Evolutionary conservation across 1,284 basidiomycete species (phyloP).

Genomic region (Porogramme epimiltina): DNA sequence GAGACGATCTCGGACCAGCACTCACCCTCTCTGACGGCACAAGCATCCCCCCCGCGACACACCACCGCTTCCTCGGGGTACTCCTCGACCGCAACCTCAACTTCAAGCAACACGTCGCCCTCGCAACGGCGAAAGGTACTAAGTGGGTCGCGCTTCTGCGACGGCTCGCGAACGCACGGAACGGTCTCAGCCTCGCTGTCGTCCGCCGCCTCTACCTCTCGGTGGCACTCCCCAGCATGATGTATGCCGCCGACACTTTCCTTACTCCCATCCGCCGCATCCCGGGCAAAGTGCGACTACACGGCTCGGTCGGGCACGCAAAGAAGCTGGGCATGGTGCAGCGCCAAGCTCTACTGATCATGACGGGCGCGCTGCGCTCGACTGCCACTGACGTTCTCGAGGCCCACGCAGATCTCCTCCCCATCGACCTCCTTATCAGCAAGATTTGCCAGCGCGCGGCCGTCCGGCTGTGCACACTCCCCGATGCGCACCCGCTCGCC

Average conservation of each 20-base stretch:
- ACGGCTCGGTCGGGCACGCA: slow-evolving; percentile 12
- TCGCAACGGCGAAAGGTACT: slow-evolving; percentile 34
- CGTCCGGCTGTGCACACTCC: slow-evolving; percentile 34
- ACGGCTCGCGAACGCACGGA: slow-evolving; percentile 20
- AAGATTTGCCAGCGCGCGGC: slow-evolving; percentile 30
- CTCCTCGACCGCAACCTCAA: slow-evolving; percentile 36
- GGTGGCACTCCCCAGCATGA: slow-evolving; percentile 35
- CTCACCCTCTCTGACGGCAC: slow-evolving; percentile 7
- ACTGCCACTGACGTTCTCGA: slow-evolving; percentile 35
- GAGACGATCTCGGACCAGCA: slow-evolving; percentile 8
- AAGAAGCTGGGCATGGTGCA: slow-evolving; percentile 31
- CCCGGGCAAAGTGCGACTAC: slow-evolving; percentile 7
- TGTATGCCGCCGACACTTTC: slow-evolving; percentile 39
- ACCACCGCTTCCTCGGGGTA: slow-evolving; percentile 37
- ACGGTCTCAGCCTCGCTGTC: not conserved
- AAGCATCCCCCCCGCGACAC: slow-evolving; percentile 10
- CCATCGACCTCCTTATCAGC: slow-evolving; percentile 29
- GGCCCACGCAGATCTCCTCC: slow-evolving; percentile 34
- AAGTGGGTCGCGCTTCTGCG: slow-evolving; percentile 22
- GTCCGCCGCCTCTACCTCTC: slow-evolving; percentile 26
- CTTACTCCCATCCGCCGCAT: slow-evolving; percentile 24
- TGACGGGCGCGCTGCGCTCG: slow-evolving; percentile 37
- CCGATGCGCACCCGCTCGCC: slow-evolving; percentile 33
- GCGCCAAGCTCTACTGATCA: slow-evolving; percentile 29
- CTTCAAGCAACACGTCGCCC: slow-evolving; percentile 33